A percentile compares a stretch with the other conserved stretches of the same genome.
phyloP scores from a whole-genome alignment of 306 rosid genomes.

The Geum urbanum region DNA sequence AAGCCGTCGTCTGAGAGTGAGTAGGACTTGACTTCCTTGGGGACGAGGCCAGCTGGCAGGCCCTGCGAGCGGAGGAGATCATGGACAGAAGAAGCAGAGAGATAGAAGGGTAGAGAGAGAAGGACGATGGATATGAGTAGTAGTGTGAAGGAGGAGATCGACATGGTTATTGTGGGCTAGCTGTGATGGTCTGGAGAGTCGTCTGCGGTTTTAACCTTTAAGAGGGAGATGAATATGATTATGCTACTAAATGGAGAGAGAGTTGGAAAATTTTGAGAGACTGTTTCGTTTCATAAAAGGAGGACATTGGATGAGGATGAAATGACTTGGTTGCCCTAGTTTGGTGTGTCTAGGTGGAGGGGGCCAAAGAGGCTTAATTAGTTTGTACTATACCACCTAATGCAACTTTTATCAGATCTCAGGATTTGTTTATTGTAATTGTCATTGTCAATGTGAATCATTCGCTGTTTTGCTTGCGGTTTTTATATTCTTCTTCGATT shows the following conservation, averaged over 20 bases:
- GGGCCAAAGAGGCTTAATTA: conserved; percentile 21
- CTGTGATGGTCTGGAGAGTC: conserved; percentile 11
- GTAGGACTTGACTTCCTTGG: conserved; percentile 67
- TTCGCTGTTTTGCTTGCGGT: conserved; percentile 40
- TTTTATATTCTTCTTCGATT: conserved; percentile 28
- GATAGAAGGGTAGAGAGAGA: conserved; percentile 30
- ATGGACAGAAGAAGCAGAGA: conserved; percentile 47
- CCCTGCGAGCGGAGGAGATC: conserved; percentile 78
- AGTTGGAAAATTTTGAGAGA: conserved; percentile 41
- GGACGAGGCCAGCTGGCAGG: conserved; percentile 75
- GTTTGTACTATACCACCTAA: conserved; percentile 14
- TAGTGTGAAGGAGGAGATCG: conserved; percentile 45
- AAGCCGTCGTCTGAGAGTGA: conserved; percentile 51
- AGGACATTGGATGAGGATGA: background rate
- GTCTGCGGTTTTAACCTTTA: conserved; percentile 5
- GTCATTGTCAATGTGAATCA: too few relatives aligned
- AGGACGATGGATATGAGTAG: background rate
- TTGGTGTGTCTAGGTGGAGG: conserved; percentile 32
- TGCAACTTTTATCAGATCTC: background rate
- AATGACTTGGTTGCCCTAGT: conserved; percentile 44
- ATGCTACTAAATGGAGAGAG: background rate
- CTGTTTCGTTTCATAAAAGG: conserved; percentile 37
- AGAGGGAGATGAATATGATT: conserved; percentile 17
- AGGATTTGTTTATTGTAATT: conserved; percentile 14
- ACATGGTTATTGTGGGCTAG: background rate